Conservation (phyloP, 23 red algal species). For the Gracilariopsis chorda region DNA sequence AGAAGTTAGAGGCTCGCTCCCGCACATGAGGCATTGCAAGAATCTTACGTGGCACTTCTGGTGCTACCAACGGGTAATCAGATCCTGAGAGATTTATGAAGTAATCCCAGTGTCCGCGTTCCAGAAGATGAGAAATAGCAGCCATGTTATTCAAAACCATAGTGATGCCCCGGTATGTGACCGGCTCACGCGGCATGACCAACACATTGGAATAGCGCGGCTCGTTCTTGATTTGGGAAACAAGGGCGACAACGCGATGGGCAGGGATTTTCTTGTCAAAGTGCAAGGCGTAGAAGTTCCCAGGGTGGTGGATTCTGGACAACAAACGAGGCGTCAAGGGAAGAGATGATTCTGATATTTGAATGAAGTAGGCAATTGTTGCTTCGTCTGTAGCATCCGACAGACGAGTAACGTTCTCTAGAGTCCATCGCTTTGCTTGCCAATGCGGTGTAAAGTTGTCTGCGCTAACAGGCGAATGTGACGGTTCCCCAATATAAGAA, state of each 20-base stretch:
- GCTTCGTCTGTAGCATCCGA: constrained; percentile 52
- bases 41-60: constrained; percentile 42
- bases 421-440: background rate
- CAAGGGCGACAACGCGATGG: background rate
- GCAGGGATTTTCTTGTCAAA: constrained; percentile 83
- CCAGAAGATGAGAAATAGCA: constrained; percentile 65
- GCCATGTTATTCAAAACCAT: constrained; percentile 81
- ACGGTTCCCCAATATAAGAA: constrained; percentile 21
- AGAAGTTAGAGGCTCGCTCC: constrained; percentile 42
- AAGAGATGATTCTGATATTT: constrained; percentile 31
- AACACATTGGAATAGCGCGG: constrained; percentile 57
- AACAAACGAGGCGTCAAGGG: constrained; percentile 40
- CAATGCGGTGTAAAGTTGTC: background rate
- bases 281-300: constrained; percentile 83
- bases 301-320: constrained; percentile 54
- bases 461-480: background rate
- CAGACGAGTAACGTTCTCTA: constrained; percentile 55
- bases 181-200: constrained; percentile 68
- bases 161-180: constrained; percentile 75
- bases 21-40: constrained; percentile 56
- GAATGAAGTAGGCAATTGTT: constrained; percentile 72
- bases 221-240: constrained; percentile 8
- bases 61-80: constrained; percentile 77
- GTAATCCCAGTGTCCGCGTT: constrained; percentile 62
- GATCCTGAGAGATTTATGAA: constrained; percentile 87